Evolutionary conservation across 768 basidiomycete genomes (phyloP), one percentile per base, ranked within the genome.

Genomic region (Leucosporidium creatinivorum): DNA sequence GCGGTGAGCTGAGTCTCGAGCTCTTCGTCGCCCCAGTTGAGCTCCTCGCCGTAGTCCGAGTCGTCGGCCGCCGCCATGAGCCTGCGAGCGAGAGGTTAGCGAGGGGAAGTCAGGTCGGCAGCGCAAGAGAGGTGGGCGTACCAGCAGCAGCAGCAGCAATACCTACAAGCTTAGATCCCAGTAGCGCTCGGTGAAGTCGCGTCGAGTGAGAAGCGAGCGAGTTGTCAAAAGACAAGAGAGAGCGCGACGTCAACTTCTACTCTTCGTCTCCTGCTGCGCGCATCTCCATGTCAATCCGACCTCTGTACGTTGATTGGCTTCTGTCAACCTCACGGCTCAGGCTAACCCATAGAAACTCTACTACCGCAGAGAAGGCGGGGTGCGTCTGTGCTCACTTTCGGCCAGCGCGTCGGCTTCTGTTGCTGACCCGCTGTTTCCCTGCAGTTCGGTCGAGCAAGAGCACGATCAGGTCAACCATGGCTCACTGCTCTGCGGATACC

Each of bases 21-120:
- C 0, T 28, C 25, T 17, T 51, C 36, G 61, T 61, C 61, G 25
- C 36, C 48, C 39, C 39, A 70, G 33, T 67, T 59, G 30, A 67
- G 36, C 30, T 70, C 69, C 5, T 60, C 52, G 21, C 66, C 69
- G n/a, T 67, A 70, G 47, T 70, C 66, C 55, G 39, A 44, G 39
- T 44, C 39, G 39, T 44, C 39, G 15, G 39, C 39, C 13, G 39
- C 39, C 13, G 15, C 33, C 33, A 33, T 33, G 39, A 44, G 33
- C 39, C 39, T 44, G 39, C 39, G 15, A 44, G 39, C 15, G 39
- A 44, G 39, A 44, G 39, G 39, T 44, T 13, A 44, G 13, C 39
- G 39, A 33, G 39, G 39, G n/a, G 39, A 44, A 15, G 39, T 44
- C 39, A 44, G 2, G 39, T 2, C 39, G 3, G 13, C 2, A 44